Percentiles rank a stretch among this genome's conserved stretches.
phyloP scores from a whole-genome alignment of 805 yeast genomes.

The Candida xyloterini region DNA sequence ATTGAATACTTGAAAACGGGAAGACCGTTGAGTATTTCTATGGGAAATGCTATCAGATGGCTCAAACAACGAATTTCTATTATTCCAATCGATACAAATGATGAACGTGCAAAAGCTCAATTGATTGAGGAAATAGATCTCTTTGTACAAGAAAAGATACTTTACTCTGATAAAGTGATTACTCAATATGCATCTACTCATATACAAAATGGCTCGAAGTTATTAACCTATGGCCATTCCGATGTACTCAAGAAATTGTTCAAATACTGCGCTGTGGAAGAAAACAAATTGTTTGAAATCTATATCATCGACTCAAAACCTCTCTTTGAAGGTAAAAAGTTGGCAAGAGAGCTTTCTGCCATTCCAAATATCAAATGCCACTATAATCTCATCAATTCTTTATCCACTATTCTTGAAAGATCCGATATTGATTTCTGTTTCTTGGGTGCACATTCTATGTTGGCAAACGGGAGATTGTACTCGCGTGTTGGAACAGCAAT shows the following conservation, averaged over 20 bases:
- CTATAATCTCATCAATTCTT: constrained; percentile 75
- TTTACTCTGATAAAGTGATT: constrained; percentile 77
- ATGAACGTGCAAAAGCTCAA: constrained; percentile 61
- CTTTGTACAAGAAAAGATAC: constrained; percentile 81
- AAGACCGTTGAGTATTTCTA: constrained; percentile 85
- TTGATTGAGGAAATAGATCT: constrained; percentile 69
- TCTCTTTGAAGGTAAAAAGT: constrained; percentile 83
- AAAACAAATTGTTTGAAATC: constrained; percentile 67
- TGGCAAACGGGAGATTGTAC: constrained; percentile 89
- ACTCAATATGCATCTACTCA: constrained; percentile 76
- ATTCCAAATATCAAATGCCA: constrained; percentile 63
- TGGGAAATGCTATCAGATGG: constrained; percentile 99
- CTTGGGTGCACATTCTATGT: constrained; percentile 95
- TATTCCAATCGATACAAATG: constrained; percentile 70
- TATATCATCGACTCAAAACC: constrained; percentile 93
- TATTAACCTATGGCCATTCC: constrained; percentile 86
- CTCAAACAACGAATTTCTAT: constrained; percentile 88
- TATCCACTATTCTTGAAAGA: constrained; percentile 69
- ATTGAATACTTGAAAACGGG: constrained; percentile 89
- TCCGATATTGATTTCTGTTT: constrained; percentile 83
- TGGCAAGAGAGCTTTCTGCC: constrained; percentile 61
- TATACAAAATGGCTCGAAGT: constrained; percentile 70
- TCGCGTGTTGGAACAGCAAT: constrained; percentile 94
- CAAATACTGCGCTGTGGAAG: constrained; percentile 59
- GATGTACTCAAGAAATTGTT: constrained; percentile 76